A percentile compares a stretch with the other conserved stretches of the same genome.
These are phyloP conservation scores for carrot (Daucus carota) DNA, from an alignment of 129 eudicot species.

Conservation along the genomic window DNA sequence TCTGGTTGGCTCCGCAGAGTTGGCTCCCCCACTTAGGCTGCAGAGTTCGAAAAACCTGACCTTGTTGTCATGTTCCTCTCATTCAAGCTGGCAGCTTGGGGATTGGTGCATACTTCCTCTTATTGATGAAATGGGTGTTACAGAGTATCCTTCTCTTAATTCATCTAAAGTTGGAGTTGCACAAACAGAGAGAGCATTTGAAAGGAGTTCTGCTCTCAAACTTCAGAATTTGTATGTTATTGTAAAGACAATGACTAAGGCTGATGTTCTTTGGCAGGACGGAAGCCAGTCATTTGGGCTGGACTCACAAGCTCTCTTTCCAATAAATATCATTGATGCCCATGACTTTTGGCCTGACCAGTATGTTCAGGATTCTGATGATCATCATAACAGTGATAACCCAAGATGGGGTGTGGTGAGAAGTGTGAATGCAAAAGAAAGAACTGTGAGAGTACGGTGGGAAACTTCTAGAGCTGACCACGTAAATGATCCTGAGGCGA, in stretches of 20 bases:
- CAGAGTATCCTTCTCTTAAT: slow-evolving; percentile 1
- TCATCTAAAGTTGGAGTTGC: background rate
- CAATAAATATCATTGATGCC: slow-evolving; percentile 48
- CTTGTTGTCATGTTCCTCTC: slow-evolving; percentile 49
- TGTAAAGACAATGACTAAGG: slow-evolving; percentile 54
- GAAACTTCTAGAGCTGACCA: background rate
- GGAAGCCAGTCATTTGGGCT: slow-evolving; percentile 63
- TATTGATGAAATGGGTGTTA: background rate
- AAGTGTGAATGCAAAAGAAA: slow-evolving; percentile 65
- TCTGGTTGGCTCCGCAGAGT: slow-evolving; percentile 20
- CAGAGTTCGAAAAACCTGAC: slow-evolving; percentile 52
- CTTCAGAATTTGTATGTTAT: slow-evolving; percentile 56
- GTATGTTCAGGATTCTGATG: slow-evolving; percentile 60
- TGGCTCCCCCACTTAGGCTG: slow-evolving; percentile 38
- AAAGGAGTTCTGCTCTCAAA: slow-evolving; percentile 11
- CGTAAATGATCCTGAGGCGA: slow-evolving; percentile 19
- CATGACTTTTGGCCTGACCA: slow-evolving; percentile 88
- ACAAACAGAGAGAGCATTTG: slow-evolving; percentile 6
- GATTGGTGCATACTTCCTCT: slow-evolving; percentile 66
- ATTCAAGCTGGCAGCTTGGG: slow-evolving; percentile 92
- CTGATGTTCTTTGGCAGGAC: slow-evolving; percentile 91
- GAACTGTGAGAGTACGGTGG: slow-evolving; percentile 78
- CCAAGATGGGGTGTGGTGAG: slow-evolving; percentile 69
- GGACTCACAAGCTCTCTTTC: slow-evolving; percentile 46
- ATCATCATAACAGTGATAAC: slow-evolving; percentile 10